Base-by-base conservation (phyloP, 2,329 filamentous ascomycete genomes). In the Aureobasidium subglaciale region DNA sequence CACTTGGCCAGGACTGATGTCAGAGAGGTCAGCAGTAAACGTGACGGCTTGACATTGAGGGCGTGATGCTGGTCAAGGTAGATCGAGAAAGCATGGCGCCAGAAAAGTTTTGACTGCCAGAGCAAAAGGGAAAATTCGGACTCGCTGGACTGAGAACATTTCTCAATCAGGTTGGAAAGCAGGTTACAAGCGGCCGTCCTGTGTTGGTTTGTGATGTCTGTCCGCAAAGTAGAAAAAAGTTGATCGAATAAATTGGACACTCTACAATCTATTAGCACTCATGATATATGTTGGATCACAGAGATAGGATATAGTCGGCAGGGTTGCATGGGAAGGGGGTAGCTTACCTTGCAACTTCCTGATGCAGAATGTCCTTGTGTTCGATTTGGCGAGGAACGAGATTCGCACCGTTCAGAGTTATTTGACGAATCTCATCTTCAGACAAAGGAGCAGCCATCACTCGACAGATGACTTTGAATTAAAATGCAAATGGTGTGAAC, bases 151-250 rank as follows among this genome's bases (percentile, higher is more conserved):
- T 65, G 63, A 46, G 68, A 62, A 46, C 68, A 71, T 55, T 66
- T 65, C 54, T 76, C 71, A 32, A 77, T 66, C 34, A 75, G 62
- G 6, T 71, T 70, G 59, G 73, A 77, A 10, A 77, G 57, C 4
- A 73, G 65, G 61, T 77, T 77, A 60, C 71, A 75, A 35, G 75
- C 73, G 40, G 73, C 73, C 5, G 75, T 73, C 49, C 73, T 67
- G 60, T 77, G 73, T 15, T 68, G 64, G 32, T 66, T 63, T 40
- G 45, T 62, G 20, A 69, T 57, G 10, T 57, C 57, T 29, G 56
- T 24, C 15, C 30, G 50, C 40, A 55, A 11, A 20, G 50, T 55
- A 2, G n/a, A 43, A 10, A 45, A 38, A 2, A 45, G 1, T 37
- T 11, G 50, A 22, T 30, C 18, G 9, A 55, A 55, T 5, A 55